Evolutionary conservation across 148 eudicot genomes (phyloP), one percentile per base, ranked within the genome.

Genomic region (Nepenthes gracilis): DNA sequence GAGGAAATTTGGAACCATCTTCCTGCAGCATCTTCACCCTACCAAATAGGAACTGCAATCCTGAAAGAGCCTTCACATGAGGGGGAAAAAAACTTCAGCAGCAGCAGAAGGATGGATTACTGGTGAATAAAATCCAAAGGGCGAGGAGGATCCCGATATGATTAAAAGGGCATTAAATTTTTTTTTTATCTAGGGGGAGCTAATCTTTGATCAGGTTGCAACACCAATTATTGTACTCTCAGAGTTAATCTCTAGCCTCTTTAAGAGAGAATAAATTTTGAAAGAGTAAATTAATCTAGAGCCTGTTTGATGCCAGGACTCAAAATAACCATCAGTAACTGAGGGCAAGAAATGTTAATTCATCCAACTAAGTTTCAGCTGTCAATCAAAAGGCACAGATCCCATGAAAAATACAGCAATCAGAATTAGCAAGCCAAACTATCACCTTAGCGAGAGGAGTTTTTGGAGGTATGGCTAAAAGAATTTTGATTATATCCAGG

Each of bases 361-460:
- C 23, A 23, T 23, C 23, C 23, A 23, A 23, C 23, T 23, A 23
- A 23, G 23, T 23, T 23, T 23, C 23, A 23, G 23, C 23, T 23
- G 23, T 23, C 23, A 23, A 23, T 23, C 23, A 23, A 23, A 23
- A 23, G 23, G 23, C 45, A 40, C 8, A 0, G 8, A 4, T 40
- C 45, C 45, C 8, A 12, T 10, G 13, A 49, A 49, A 49, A 49
- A 2, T 37, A 45, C 35, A 35, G 9, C 33, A 33, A 62, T 9
- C 33, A 33, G 12, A 12, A 60, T 49, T 3, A 57, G 4, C 51
- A 23, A 65, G 61, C 61, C 7, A 63, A 70, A 63, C 2, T 58
- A 55, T 12, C 74, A 90, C 98, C 96, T 94, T 92, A 64, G 90
- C 90, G 59, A 89, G 80, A 64, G 99, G 82, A 64, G 92, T 86